phyloP scores from a whole-genome alignment of 495 filamentous ascomycete species.

The Parathielavia hyrcaniae region DNA sequence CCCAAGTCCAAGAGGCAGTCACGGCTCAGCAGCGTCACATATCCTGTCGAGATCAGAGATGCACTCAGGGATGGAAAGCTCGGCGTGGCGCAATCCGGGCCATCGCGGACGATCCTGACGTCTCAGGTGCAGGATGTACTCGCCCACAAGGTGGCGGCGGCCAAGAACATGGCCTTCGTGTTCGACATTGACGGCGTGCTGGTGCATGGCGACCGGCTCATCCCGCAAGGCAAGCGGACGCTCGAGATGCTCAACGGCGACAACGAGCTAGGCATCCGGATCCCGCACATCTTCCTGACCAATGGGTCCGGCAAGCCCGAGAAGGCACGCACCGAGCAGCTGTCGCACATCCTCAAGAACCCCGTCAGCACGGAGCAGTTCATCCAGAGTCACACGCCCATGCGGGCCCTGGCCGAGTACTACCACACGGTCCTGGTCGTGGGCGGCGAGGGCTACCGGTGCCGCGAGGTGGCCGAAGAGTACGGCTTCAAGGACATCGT shows the following conservation, averaged over 20 bases:
- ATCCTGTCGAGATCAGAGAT: constrained; percentile 36
- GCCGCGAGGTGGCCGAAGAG: constrained; percentile 58
- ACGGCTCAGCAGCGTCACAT: constrained; percentile 51
- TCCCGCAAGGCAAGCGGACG: constrained; percentile 52
- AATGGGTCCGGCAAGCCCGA: constrained; percentile 63
- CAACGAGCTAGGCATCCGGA: constrained; percentile 64
- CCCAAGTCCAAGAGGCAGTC: constrained; percentile 64
- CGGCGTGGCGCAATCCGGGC: constrained; percentile 46
- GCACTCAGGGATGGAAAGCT: constrained; percentile 30
- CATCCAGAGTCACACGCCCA: constrained; percentile 62
- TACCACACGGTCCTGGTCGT: constrained; percentile 61
- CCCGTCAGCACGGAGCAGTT: constrained; percentile 58
- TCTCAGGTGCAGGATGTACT: constrained; percentile 67
- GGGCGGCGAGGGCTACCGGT: constrained; percentile 59
- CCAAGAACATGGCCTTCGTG: constrained; percentile 62
- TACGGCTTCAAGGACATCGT: constrained; percentile 63
- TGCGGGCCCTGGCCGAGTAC: constrained; percentile 60
- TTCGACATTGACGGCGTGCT: constrained; percentile 65
- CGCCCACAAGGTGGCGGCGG: constrained; percentile 56
- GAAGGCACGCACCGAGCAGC: constrained; percentile 50
- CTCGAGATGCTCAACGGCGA: constrained; percentile 62
- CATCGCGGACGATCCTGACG: constrained; percentile 62
- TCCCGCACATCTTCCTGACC: constrained; percentile 64
- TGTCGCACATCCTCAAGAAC: constrained; percentile 52
- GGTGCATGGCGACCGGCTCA: constrained; percentile 58